These are phyloP conservation scores for Stephania japonica DNA, from an alignment of 164 flowering plant species.

Conservation along the genomic window DNA sequence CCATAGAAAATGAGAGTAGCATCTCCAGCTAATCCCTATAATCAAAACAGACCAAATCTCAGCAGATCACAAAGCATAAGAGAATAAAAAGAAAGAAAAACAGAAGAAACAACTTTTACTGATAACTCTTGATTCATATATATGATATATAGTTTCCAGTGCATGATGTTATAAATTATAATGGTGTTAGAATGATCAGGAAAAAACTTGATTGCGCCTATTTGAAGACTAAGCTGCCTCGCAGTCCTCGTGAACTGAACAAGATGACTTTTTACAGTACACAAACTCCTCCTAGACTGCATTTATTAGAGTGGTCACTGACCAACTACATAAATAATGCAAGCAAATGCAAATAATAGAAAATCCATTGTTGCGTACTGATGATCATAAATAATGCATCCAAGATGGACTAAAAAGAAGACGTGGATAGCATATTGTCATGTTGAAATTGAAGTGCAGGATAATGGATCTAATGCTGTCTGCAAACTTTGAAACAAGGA, in stretches of 20 bases:
- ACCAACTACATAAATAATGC: no score
- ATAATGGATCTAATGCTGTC: no score
- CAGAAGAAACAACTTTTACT: background rate
- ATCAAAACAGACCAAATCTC: background rate
- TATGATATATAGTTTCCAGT: background rate
- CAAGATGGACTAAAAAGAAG: no score
- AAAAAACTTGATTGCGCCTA: background rate
- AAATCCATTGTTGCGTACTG: no score
- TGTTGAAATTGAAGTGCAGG: no score
- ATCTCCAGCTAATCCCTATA: constrained; percentile 70
- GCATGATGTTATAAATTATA: background rate
- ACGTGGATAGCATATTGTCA: no score
- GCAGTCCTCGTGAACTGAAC: background rate
- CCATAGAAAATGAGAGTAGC: constrained; percentile 89
- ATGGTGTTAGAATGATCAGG: background rate
- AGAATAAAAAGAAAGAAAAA: no score
- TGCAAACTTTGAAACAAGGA: no score
- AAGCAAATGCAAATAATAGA: no score
- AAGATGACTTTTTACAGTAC: background rate
- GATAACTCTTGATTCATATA: background rate
- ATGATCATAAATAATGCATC: no score
- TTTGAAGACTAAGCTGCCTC: background rate
- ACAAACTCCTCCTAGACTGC: background rate
- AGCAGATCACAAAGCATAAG: background rate
- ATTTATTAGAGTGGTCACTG: background rate